Percentiles rank a stretch among this genome's conserved stretches.
These are phyloP conservation scores for Echeveria elegans DNA, from an alignment of 164 flowering plant genomes.

Conservation along the genomic window DNA sequence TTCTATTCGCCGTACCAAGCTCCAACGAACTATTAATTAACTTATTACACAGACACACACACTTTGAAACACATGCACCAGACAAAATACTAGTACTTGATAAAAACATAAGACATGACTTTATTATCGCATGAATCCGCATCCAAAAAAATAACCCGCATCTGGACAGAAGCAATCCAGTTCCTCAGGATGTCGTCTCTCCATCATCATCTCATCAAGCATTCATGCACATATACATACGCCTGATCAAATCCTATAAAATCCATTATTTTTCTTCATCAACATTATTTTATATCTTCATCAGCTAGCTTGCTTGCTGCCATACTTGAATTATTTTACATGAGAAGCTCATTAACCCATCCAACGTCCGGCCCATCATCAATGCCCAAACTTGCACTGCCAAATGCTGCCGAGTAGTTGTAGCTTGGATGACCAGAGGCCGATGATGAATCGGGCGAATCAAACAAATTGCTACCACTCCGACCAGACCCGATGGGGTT, in stretches of 20 bases:
- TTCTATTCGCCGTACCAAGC: too few relatives aligned
- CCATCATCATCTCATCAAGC: too few relatives aligned
- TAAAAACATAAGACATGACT: neutral
- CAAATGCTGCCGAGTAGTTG: neutral
- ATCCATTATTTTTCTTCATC: neutral
- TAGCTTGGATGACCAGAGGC: neutral
- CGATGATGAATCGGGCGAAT: neutral
- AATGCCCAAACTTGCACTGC: too few relatives aligned
- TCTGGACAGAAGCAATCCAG: neutral
- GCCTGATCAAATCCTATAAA: neutral
- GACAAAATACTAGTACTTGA: too few relatives aligned
- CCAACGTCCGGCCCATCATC: constrained; percentile 1
- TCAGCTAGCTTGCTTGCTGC: neutral
- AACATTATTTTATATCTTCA: neutral
- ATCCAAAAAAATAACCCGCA: neutral
- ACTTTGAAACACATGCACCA: neutral
- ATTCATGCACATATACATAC: neutral
- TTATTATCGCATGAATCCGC: neutral
- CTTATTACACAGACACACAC: neutral
- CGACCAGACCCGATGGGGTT: neutral
- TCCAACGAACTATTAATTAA: neutral
- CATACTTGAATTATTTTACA: neutral
- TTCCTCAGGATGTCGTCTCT: neutral
- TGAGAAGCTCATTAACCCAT: constrained; percentile 10
- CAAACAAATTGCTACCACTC: neutral